These are phyloP conservation scores for Ogataea henricii DNA, from an alignment of 805 yeast species.

Conservation along the genomic window DNA sequence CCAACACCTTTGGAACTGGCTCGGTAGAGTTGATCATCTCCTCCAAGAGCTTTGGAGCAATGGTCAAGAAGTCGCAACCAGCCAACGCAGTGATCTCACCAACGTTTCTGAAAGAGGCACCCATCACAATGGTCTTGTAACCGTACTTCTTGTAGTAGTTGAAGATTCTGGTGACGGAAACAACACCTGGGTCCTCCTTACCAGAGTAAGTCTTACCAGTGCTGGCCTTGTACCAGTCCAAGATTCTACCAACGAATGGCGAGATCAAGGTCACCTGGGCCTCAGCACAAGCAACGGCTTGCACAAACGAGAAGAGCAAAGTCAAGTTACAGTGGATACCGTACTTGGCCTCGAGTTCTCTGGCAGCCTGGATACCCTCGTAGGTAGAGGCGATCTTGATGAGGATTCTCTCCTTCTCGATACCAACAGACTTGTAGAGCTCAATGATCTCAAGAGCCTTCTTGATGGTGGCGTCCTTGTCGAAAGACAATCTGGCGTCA, in stretches of 20 bases:
- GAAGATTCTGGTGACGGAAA: slow-evolving; percentile 83
- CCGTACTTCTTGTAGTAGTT: slow-evolving; percentile 97
- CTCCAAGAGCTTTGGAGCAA: slow-evolving; percentile 90
- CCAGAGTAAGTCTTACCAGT: slow-evolving; percentile 85
- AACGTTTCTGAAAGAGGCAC: slow-evolving; percentile 98
- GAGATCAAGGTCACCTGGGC: slow-evolving; percentile 94
- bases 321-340: slow-evolving; percentile 95
- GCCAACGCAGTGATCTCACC: slow-evolving; percentile 96
- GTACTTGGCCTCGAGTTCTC: slow-evolving; percentile 87
- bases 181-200: slow-evolving; percentile 93
- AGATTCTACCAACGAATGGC: slow-evolving; percentile 98
- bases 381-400: slow-evolving; percentile 97
- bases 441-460: slow-evolving; percentile 91
- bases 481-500: slow-evolving; percentile 96
- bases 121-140: slow-evolving; percentile 98
- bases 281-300: slow-evolving; percentile 99
- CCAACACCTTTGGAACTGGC: slow-evolving; percentile 79
- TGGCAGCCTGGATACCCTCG: slow-evolving; percentile 99
- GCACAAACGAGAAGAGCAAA: slow-evolving; percentile 88
- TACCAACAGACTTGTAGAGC: slow-evolving; percentile 83
- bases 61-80: slow-evolving; percentile 95
- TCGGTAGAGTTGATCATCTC: slow-evolving; percentile 78
- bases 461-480: slow-evolving; percentile 89
- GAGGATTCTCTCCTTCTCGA: slow-evolving; percentile 84
- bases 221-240: slow-evolving; percentile 95